phyloP scores from a whole-genome alignment of 129 eudicot genomes.

The Centaurea solstitialis region DNA sequence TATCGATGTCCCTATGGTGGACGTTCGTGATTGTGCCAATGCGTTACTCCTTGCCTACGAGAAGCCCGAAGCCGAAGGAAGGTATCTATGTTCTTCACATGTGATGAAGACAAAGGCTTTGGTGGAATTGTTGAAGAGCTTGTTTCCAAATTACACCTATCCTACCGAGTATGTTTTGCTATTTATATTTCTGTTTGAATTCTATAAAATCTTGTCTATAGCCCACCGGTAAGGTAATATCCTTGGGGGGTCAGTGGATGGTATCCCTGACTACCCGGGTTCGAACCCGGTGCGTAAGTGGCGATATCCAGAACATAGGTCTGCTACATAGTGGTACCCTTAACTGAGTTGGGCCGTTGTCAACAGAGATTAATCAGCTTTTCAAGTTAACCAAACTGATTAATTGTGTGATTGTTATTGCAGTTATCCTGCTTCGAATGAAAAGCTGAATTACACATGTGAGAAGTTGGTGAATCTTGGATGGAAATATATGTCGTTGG shows the following conservation, averaged over 20 bases:
- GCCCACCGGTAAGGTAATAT: too few species aligned
- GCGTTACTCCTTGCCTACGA: constrained; percentile 39
- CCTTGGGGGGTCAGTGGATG: too few species aligned
- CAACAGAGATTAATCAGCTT: too few species aligned
- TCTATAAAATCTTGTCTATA: too few species aligned
- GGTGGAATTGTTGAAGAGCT: constrained; percentile 13
- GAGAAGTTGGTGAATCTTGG: constrained; percentile 18
- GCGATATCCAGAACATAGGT: too few species aligned
- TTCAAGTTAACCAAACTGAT: too few species aligned
- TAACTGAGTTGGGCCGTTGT: too few species aligned
- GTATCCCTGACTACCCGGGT: too few species aligned
- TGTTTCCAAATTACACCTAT: constrained; percentile 34
- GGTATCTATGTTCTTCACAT: constrained; percentile 36
- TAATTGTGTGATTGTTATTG: not conserved
- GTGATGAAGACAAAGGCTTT: not conserved
- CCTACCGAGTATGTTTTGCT: constrained; percentile 28
- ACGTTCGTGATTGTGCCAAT: constrained; percentile 34
- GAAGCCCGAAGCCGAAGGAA: constrained; percentile 40
- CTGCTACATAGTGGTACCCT: too few species aligned
- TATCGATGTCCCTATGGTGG: constrained; percentile 11
- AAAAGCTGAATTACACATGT: constrained; percentile 5
- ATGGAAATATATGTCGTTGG: constrained; percentile 21
- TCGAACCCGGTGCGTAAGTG: too few species aligned
- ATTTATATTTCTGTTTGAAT: not conserved
- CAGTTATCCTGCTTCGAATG: not conserved